Base-by-base conservation (phyloP, 2,329 filamentous ascomycete species). In the Fusarium sarcochroum region DNA sequence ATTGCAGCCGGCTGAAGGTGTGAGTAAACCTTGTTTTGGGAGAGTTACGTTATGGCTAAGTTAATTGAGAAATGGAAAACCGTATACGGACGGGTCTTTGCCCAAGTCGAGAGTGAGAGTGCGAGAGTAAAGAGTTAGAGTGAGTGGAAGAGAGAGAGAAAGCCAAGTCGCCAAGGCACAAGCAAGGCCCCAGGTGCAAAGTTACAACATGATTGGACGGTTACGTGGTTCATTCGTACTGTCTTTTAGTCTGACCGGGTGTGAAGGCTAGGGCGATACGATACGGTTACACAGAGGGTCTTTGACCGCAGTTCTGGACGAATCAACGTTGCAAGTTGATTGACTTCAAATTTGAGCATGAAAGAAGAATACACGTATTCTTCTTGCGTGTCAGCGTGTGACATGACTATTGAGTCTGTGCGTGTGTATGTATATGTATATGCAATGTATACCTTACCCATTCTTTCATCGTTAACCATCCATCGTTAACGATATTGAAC, bases 11-110 rank as follows among this genome's bases (percentile, higher is more conserved):
- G 59, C 48, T 70, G 63, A 60, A 63, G 41, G 42, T 49, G 45
- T 52, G 63, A 64, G 49, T 63, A 63, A 73, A 70, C 63, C 69
- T 72, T 73, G 73, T 63, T 73, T 73, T 65, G 51, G 64, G 34
- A 27, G 15, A 48, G 59, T 51, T 58, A 27, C 41, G 41, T 44
- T 44, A 44, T 44, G 41, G 41, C 27, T 45, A 49, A 44, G 45
- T 65, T 46, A 50, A 70, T 58, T 68, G 68, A 66, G 49, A 52
- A 44, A 44, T 21, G 64, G 30, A 49, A 55, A 35, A 42, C 34
- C 41, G 51, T 51, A 65, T 69, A 71, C 56, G 41, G 25, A 44
- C 54, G 69, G 70, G 67, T 63, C 58, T 69, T 52, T 57, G 40
- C 63, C 63, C 50, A 70, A 57, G 63, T 59, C 51, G 57, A 67